Evolutionary conservation across 805 yeast species (phyloP).

Genomic region (Limtongozyma cylindracea): DNA sequence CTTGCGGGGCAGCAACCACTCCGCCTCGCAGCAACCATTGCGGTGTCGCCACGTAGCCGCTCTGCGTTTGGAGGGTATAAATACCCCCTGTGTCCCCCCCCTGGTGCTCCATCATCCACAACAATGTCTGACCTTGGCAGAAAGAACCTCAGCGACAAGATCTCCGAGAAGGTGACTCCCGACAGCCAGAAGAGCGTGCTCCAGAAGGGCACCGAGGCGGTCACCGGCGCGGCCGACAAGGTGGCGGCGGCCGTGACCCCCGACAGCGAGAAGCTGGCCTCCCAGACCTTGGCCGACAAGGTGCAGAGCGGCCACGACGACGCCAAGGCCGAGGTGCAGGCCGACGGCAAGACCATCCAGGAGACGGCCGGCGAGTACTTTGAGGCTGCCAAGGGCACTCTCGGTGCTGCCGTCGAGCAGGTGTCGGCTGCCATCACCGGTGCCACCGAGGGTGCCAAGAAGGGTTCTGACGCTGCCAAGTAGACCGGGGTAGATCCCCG

Average conservation of each 20-base stretch:
- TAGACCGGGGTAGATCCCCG: too few relatives aligned
- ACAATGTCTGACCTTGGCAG: slow-evolving; percentile 29
- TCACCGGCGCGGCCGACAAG: slow-evolving; percentile 43
- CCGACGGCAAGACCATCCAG: slow-evolving; percentile 2
- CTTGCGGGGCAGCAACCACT: too few relatives aligned
- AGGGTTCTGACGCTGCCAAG: too few relatives aligned
- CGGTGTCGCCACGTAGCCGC: too few relatives aligned
- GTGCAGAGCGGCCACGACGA: slow-evolving; percentile 28
- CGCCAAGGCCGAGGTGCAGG: slow-evolving; percentile 10
- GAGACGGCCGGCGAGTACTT: neutral
- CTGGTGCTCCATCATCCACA: too few relatives aligned
- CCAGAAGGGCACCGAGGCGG: slow-evolving; percentile 47
- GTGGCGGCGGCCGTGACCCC: slow-evolving; percentile 34
- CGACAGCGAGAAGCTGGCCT: slow-evolving; percentile 37
- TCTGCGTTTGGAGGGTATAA: too few relatives aligned
- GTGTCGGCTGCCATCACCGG: too few relatives aligned
- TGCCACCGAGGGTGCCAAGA: too few relatives aligned
- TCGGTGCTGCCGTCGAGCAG: too few relatives aligned
- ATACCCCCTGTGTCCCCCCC: too few relatives aligned
- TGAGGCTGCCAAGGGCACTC: slow-evolving; percentile 1
- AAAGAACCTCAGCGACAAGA: slow-evolving; percentile 51
- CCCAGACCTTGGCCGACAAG: slow-evolving; percentile 46
- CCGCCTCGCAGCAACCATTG: too few relatives aligned
- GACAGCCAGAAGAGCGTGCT: slow-evolving; percentile 36
- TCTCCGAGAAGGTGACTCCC: slow-evolving; percentile 42